Evolutionary conservation across 1,284 basidiomycete species (phyloP), one percentile per base, ranked within the genome.

Genomic region (Agaricales sp.): DNA sequence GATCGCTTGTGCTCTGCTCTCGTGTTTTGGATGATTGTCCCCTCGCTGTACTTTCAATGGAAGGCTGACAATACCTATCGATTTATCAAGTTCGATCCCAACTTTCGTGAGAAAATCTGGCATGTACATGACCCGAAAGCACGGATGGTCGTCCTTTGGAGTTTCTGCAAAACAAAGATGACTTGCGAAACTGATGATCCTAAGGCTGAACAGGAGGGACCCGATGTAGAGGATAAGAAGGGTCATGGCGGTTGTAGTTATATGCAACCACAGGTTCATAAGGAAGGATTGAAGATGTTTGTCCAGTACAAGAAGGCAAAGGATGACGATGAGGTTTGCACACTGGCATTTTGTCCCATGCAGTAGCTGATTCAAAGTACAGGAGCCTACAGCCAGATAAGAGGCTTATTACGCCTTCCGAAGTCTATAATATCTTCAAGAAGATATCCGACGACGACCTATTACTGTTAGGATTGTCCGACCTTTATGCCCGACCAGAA

Each of bases 171-270:
- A 67, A 76, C 82, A 55, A 93, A 92, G 66, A 90, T 75, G 70
- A 62, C 75, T 44, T 97, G 93, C 73, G 89, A 92, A 59, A 68
- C 89, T 55, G 90, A 94, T 66, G 87, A 91, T 51, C 77, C 80
- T 47, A 87, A 89, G 64, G 88, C 91, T 55, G 92, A 95, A 55
- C 82, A 80, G 49, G 86, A 80, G 19, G 83, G 82, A 19, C 71
- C 67, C n/a, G 87, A 91, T 22, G 85, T 85, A 43, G 84, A 85
- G 54, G 67, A 74, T 43, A 89, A 87, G 72, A 85, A 81, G 59
- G 89, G 91, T 0, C 96, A 99, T 56, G 94, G 93, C 35, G 96
- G 96, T 26, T 99, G 96, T 67, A 96, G 96, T 46, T 90, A 93
- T 58, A 65, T 78, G 11, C 96, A 99, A 67, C 96, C 96, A 2